Base-by-base conservation (phyloP, 257 asterid species). In the Scutellaria minor region DNA sequence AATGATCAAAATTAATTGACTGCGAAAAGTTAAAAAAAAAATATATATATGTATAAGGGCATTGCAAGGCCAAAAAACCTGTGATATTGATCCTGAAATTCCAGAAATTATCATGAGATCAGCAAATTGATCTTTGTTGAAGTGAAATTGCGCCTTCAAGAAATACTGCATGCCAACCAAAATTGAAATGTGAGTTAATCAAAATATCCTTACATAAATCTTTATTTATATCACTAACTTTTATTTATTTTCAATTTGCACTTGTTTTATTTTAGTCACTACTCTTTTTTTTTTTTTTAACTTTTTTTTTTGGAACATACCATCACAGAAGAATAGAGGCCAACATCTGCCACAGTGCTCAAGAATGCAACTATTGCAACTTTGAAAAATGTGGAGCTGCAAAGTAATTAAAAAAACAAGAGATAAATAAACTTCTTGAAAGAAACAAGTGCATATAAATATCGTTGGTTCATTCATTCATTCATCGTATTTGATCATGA, bases 111-210 rank as follows among this genome's bases (percentile, higher is more conserved):
- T 85, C 93, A 90, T 70, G 42, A 93, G 71, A 82, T 93, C 96
- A 42, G 98, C 96, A 51, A 93, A 90, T 63, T 93, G 94, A 75
- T 85, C 82, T 79, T 90, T 90, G 86, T 86, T 86, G 67, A 87
- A 93, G 74, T 87, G 97, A 83, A 93, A 93, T 45, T 79, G 86
- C 13, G 94, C 90, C 86, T 88, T 93, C 88, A 93, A 86, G 85
- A 75, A 93, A 70, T 78, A 93, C 98, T 93, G 88, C 88, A 61
- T 9, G 0, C 37, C 31, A 20, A 54, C 27, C 62, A 22, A 56
- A 9, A 50, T 14, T 50, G 37, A 31, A 31, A 31, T 1, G 37
- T 31, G 37, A 31, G 37, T 31, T 31, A 31, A 31, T 31, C 37
- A 31, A 31, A 31, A 31, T 31, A 3, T 3, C 5, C 5, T 31